Conservation (phyloP, 345 rosid species). For the sweet orange (Citrus sinensis) region DNA sequence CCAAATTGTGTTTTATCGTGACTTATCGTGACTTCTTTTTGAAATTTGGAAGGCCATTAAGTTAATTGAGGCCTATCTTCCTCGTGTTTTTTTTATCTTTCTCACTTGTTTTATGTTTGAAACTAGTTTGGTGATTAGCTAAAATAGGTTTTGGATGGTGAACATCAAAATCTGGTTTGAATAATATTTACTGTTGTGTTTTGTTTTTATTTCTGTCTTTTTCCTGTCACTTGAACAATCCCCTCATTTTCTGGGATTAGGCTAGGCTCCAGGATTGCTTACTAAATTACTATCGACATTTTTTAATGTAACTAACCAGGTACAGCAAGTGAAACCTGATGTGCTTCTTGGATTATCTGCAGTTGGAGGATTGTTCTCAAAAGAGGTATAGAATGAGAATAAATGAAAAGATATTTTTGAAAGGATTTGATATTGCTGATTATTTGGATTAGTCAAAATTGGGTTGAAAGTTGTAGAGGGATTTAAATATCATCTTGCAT, state of each 20-base stretch:
- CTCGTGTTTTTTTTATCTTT: not conserved
- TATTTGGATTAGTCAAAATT: not conserved
- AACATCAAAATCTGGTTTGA: not conserved
- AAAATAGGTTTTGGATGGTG: not conserved
- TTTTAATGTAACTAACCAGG: slow-evolving; percentile 43
- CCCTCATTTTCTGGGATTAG: not conserved
- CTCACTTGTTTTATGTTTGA: not conserved
- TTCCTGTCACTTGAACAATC: not conserved
- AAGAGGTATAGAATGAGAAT: slow-evolving; percentile 57
- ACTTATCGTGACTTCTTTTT: not conserved
- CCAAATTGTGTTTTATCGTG: not conserved
- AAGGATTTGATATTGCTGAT: not conserved
- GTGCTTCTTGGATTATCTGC: slow-evolving; percentile 99
- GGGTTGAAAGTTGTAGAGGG: not conserved
- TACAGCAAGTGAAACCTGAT: slow-evolving; percentile 90
- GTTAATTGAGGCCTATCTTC: not conserved
- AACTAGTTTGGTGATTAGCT: not conserved
- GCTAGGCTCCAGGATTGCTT: not conserved
- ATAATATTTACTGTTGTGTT: not conserved
- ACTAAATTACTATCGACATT: not conserved
- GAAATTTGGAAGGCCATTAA: not conserved
- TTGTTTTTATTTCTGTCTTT: not conserved
- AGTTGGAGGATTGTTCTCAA: slow-evolving; percentile 97
- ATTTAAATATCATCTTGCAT: not conserved
- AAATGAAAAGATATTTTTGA: not conserved